Conservation (phyloP, 495 filamentous ascomycete genomes). For the Xylaria longipes region DNA sequence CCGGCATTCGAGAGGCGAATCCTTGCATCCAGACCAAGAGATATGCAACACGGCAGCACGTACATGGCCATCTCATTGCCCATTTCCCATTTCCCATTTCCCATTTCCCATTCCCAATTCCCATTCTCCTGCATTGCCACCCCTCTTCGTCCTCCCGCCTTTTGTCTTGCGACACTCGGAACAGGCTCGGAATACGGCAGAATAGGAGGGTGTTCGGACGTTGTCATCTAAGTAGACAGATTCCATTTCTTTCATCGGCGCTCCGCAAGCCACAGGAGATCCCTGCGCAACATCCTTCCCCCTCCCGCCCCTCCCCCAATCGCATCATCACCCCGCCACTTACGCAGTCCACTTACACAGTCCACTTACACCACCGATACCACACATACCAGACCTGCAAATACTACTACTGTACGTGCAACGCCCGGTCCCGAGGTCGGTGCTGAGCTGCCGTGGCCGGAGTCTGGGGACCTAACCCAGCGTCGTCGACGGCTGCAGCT, state of each 20-base stretch:
- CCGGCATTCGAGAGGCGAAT: not conserved
- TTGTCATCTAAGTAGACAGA: not conserved
- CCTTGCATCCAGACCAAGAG: not conserved
- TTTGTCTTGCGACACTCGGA: not conserved
- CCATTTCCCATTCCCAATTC: not conserved
- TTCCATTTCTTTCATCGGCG: not conserved
- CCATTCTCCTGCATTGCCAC: not conserved
- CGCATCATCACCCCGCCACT: not conserved
- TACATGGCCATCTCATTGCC: not conserved
- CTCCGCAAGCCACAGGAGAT: slow-evolving; percentile 3
- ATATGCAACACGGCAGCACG: not conserved
- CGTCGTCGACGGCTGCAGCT: not conserved
- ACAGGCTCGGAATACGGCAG: too few species aligned
- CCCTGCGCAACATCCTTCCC: not conserved
- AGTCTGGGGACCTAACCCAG: not conserved
- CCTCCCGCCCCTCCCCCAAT: too few species aligned
- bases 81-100: not conserved
- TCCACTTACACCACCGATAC: slow-evolving; percentile 8
- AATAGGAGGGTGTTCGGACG: not conserved
- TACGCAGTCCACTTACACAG: not conserved
- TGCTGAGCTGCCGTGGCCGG: not conserved
- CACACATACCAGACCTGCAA: not conserved
- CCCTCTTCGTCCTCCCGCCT: not conserved
- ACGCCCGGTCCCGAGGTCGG: not conserved
- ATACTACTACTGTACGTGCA: not conserved